Conservation (phyloP, 768 basidiomycete species). For the Calocybe gangraenosa region DNA sequence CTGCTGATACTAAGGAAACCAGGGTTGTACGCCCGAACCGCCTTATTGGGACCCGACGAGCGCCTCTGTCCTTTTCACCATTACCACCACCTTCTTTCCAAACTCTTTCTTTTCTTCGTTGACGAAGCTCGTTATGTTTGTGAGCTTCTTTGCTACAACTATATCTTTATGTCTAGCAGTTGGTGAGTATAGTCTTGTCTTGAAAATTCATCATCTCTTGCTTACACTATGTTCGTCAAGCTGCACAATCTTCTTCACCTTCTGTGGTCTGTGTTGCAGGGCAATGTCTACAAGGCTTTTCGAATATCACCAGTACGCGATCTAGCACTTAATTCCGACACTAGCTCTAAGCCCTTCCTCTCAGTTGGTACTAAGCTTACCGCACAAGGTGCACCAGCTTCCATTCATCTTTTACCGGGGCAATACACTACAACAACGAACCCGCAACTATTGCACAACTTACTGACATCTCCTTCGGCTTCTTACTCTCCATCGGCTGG, state of each 20-base stretch:
- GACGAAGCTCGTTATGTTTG: conserved; percentile 30
- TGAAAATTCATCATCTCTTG: not conserved
- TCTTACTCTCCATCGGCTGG: conserved; percentile 57
- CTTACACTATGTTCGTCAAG: conserved; percentile 20
- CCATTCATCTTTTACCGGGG: conserved; percentile 68
- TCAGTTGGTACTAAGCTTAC: conserved; percentile 70
- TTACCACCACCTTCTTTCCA: conserved; percentile 7
- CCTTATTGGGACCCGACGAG: conserved; percentile 2
- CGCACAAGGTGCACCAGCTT: conserved; percentile 45
- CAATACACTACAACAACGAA: conserved; percentile 69
- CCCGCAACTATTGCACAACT: conserved; percentile 65
- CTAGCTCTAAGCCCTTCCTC: not conserved
- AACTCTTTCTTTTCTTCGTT: conserved; percentile 21
- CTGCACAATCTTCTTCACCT: conserved; percentile 52
- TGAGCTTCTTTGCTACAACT: conserved; percentile 27
- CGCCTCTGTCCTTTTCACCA: conserved; percentile 10
- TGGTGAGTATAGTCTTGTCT: conserved; percentile 26
- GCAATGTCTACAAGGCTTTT: conserved; percentile 79
- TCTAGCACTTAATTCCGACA: not conserved
- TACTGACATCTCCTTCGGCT: conserved; percentile 63
- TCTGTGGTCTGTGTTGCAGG: conserved; percentile 81
- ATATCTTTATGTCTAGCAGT: conserved; percentile 28
- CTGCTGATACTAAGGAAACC: conserved; percentile 7
- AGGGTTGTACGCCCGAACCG: conserved; percentile 1
- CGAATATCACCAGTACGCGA: conserved; percentile 61